phyloP scores from a whole-genome alignment of 2,329 filamentous ascomycete genomes.

The Alternaria triticimaculans region DNA sequence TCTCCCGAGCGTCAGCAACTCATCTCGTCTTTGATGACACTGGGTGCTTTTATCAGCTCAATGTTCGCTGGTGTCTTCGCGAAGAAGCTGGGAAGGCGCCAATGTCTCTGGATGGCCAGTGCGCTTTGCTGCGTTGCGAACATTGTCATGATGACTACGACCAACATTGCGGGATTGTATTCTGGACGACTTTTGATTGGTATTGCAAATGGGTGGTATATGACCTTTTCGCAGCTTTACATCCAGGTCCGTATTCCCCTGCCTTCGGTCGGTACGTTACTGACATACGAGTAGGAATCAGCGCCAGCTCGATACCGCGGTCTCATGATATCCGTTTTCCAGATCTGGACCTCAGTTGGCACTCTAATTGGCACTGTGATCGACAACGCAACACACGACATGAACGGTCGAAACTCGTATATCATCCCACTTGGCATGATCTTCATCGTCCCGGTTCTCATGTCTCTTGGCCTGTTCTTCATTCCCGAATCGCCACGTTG shows the following conservation, averaged over 20 bases:
- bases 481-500: conserved; percentile 56
- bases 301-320: conserved; percentile 59
- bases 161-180: conserved; percentile 60
- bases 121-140: conserved; percentile 56
- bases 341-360: conserved; percentile 57
- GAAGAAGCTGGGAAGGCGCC: conserved; percentile 49
- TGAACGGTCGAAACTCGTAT: conserved; percentile 38
- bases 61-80: conserved; percentile 45
- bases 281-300: conserved; percentile 45
- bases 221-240: conserved; percentile 62
- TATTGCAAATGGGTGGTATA: conserved; percentile 58
- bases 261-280: background rate
- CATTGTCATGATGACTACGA: conserved; percentile 63
- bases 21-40: conserved; percentile 55
- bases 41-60: conserved; percentile 55
- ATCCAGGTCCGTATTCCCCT: conserved; percentile 49
- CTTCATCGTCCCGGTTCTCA: conserved; percentile 58
- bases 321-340: conserved; percentile 57
- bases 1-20: conserved; percentile 50
- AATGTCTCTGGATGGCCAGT: conserved; percentile 58
- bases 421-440: conserved; percentile 61
- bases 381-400: conserved; percentile 56
- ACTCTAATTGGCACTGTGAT: conserved; percentile 56
- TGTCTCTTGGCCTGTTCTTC: conserved; percentile 51
- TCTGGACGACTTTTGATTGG: conserved; percentile 63